Base-by-base conservation (phyloP, 2,329 filamentous ascomycete genomes). In the Hypoxylon sp. region DNA sequence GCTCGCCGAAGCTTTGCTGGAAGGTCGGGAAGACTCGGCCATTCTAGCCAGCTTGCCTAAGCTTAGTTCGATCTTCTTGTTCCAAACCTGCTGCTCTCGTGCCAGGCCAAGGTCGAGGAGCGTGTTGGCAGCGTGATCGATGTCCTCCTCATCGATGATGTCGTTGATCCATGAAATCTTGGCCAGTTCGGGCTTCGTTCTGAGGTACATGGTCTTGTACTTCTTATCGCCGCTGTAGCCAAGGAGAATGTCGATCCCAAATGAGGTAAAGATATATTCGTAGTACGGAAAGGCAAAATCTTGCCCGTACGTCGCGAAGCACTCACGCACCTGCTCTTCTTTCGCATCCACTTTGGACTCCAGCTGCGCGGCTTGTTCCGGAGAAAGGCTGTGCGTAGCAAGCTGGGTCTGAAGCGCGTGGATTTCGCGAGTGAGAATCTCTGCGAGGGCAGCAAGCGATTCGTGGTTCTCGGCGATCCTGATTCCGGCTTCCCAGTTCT, bases 111-210 rank as follows among this genome's bases (percentile, higher is more conserved):
- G 81, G 6, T 85, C 79, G 38, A 90, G 79, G 42, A 99, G 81
- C 0, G 88, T 89, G 37, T 85, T 78, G 4, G 89, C 88, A 9
- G 94, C 93, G 53, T 85, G 83, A 10, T 84, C 79, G 62, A 92
- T 92, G 67, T 97, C 87, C 56, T 87, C 82, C 70, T 95, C 90
- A 20, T 84, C 83, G 58, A 87, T 81, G 6, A 98, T 83, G 71
- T 98, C 93, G 72, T 99, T 96, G 77, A 99, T 96, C 95, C 95
- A 99, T 45, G 88, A 88, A 40, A 99, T 81, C 67, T 91, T 91
- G 23, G 88, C 88, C 60, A 92, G 86, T 60, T 87, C 82, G 0
- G 87, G 83, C 62, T 87, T 85, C 52, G 85, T 87, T 37, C 90
- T 86, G 43, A 99, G 80, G 68, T 92, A 99, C 48, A 82, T 81